Base-by-base conservation (phyloP, 805 yeast genomes). In the Candida qinlingensis region DNA sequence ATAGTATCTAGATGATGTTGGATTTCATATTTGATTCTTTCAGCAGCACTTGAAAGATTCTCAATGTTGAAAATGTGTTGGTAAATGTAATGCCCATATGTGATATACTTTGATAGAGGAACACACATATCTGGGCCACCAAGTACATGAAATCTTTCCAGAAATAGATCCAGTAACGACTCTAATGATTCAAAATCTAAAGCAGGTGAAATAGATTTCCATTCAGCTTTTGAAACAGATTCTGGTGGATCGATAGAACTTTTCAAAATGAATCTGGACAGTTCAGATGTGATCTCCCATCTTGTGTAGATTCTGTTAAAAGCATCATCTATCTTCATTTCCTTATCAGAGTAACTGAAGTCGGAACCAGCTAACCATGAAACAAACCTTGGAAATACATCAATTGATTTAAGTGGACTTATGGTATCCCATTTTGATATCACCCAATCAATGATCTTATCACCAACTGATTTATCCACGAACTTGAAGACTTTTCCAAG, bases 361-460 rank as follows among this genome's bases (percentile, higher is more conserved):
- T 29, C 13, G 1, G 51, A 37, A 1, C 73, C 74, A 37, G 69
- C 55, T 25, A 77, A 40, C 85, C 85, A 80, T 1, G 64, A 52
- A 4, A 77, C 37, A 54, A 79, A 73, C 1, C 53, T 37, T 6
- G 69, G 61, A 12, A 77, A 54, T 0, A 50, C 11, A 13, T 41
- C 62, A 52, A 33, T 47, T 12, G 44, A 19, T 2, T 34, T 12
- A 9, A 9, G 7, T 54, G 27, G 2, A 41, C 34, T 8, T 31
- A 8, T 33, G 1, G 47, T 26, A 10, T 57, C 58, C 80, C 81
- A 76, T 54, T 75, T 79, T 0, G 71, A 59, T 1, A 64, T 37
- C 4, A 80, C 41, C 92, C 92, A 85, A 9, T 71, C 67, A 7
- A 69, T 57, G 0, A 81, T 62, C 42, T 65, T 70, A 11, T 64